Evolutionary conservation across 345 rosid genomes (phyloP), one percentile per base, ranked within the genome.

Genomic region (Pistacia atlantica): DNA sequence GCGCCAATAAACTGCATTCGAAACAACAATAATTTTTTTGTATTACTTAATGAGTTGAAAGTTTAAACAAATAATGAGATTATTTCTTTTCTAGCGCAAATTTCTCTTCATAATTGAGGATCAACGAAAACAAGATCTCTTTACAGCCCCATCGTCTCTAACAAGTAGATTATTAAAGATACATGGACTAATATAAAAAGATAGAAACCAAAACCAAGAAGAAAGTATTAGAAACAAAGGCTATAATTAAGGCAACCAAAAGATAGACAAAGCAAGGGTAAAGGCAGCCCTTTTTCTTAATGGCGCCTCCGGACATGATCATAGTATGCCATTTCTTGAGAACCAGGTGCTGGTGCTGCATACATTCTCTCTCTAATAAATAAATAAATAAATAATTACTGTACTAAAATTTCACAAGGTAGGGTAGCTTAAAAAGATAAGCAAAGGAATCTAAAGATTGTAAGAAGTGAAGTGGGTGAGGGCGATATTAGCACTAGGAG

Each of bases 191-290:
- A 56, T 33, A 57, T 31, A 31, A 31, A 31, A 31, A 31, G 33
- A 31, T 31, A 2, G 33, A 1, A 31, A 31, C 33, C 33, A 31
- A 31, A 31, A 31, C 33, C 1, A 31, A 31, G 33, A 31, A 37
- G 17, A 9, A 28, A 46, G 5, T 4, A 42, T 28, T 25, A 33
- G 16, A 20, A 4, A 11, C 22, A 22, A 31, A 25, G 51, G 0
- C 48, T 3, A 54, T 52, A 18, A 37, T 25, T 25, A 52, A 42
- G 3, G 35, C 55, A 56, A 33, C 22, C 9, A 17, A 59, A 37
- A 9, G 46, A 20, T 4, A 28, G 61, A 81, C 81, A 35, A 38
- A 84, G 83, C 83, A 80, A 52, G 84, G 84, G 79, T 85, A 77
- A 33, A 80, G 81, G 72, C 76, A 71, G 67, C 86, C 86, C 35